phyloP scores from a whole-genome alignment of 805 yeast species.

The Metschnikowia hibisci region DNA sequence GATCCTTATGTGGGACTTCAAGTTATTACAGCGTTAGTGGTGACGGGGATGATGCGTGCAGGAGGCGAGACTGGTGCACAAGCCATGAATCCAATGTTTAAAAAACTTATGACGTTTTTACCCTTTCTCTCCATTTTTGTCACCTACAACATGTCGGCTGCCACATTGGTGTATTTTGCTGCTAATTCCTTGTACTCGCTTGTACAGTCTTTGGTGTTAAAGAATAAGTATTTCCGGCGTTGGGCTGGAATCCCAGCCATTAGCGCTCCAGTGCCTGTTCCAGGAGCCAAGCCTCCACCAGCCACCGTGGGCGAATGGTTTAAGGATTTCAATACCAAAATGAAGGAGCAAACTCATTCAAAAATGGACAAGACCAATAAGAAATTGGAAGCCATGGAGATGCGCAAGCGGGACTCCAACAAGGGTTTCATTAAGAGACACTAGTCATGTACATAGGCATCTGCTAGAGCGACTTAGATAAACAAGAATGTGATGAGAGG shows the following conservation, averaged over 20 bases:
- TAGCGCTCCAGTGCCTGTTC: slow-evolving; percentile 46
- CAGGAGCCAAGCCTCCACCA: slow-evolving; percentile 26
- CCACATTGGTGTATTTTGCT: slow-evolving; percentile 80
- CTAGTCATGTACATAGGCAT: slow-evolving; percentile 11
- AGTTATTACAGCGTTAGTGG: slow-evolving; percentile 70
- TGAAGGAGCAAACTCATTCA: slow-evolving; percentile 30
- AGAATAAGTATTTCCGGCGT: slow-evolving; percentile 55
- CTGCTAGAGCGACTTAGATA: not conserved
- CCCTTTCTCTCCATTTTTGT: slow-evolving; percentile 85
- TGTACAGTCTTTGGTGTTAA: slow-evolving; percentile 64
- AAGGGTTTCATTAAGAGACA: slow-evolving; percentile 41
- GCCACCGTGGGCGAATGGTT: slow-evolving; percentile 37
- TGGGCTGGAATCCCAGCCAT: slow-evolving; percentile 57
- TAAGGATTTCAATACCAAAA: slow-evolving; percentile 29
- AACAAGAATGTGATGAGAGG: no score
- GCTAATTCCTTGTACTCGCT: slow-evolving; percentile 75
- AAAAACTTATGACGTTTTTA: slow-evolving; percentile 62
- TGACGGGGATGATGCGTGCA: slow-evolving; percentile 67
- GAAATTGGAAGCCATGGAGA: slow-evolving; percentile 36
- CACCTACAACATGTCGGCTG: slow-evolving; percentile 82
- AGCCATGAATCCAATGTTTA: slow-evolving; percentile 54
- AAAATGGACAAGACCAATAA: slow-evolving; percentile 34
- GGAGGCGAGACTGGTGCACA: slow-evolving; percentile 93
- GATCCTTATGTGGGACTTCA: slow-evolving; percentile 94
- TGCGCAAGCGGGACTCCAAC: slow-evolving; percentile 27